phyloP scores from a whole-genome alignment of 2,329 filamentous ascomycete species.

The Cordyceps cicadae region DNA sequence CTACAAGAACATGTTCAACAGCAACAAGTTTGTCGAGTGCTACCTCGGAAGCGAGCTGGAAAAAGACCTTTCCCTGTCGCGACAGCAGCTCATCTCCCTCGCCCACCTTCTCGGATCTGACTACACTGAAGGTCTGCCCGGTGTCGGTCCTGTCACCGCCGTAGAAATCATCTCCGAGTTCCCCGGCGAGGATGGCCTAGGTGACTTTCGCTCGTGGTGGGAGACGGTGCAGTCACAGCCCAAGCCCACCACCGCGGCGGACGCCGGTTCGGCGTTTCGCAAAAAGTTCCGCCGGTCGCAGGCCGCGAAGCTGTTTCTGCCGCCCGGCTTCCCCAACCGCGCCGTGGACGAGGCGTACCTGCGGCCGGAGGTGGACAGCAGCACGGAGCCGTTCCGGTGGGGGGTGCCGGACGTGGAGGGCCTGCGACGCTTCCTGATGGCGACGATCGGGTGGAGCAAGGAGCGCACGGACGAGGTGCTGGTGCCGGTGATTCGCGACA shows the following conservation, averaged over 20 bases:
- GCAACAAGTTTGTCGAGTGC: constrained; percentile 95
- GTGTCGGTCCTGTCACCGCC: constrained; percentile 88
- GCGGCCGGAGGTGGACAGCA: constrained; percentile 74
- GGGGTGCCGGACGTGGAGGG: constrained; percentile 88
- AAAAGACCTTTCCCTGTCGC: constrained; percentile 77
- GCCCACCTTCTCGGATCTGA: constrained; percentile 89
- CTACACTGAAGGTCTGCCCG: constrained; percentile 86
- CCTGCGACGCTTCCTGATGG: constrained; percentile 75
- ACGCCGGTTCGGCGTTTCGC: constrained; percentile 57
- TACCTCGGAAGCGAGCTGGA: constrained; percentile 79
- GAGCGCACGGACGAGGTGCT: constrained; percentile 93
- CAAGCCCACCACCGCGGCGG: constrained; percentile 52
- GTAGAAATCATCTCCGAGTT: constrained; percentile 94
- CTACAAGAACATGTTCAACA: constrained; percentile 99
- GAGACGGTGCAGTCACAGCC: constrained; percentile 59
- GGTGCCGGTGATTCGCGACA: constrained; percentile 88
- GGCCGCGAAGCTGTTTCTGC: constrained; percentile 77
- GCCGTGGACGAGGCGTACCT: constrained; percentile 79
- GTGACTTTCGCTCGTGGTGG: constrained; percentile 87
- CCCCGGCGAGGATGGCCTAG: constrained; percentile 49
- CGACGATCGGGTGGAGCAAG: constrained; percentile 84
- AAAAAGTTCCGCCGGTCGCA: constrained; percentile 79
- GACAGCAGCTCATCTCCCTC: constrained; percentile 80
- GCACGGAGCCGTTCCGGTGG: constrained; percentile 80
- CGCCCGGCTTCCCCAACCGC: constrained; percentile 66